A percentile compares a stretch with the other conserved stretches of the same genome.
These are phyloP conservation scores for Kazachstania kunashirensis DNA, from an alignment of 805 yeast species.

Conservation along the genomic window DNA sequence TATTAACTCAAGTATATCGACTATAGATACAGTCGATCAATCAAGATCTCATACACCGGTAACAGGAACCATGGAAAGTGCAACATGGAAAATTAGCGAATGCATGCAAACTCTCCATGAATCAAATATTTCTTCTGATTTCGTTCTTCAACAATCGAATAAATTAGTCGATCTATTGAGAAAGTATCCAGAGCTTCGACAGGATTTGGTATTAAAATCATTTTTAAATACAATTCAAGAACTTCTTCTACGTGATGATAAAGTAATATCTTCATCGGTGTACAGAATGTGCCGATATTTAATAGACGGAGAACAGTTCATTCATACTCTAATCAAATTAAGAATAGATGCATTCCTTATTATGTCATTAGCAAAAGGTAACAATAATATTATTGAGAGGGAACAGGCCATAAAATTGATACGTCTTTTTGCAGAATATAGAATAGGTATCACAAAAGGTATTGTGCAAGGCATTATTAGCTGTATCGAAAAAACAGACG, in stretches of 20 bases:
- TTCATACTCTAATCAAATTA: slow-evolving; percentile 42
- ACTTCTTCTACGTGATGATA: slow-evolving; percentile 46
- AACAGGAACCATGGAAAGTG: slow-evolving; percentile 17
- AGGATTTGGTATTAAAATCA: slow-evolving; percentile 52
- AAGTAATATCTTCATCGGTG: slow-evolving; percentile 64
- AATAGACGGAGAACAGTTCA: slow-evolving; percentile 43
- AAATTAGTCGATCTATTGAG: slow-evolving; percentile 49
- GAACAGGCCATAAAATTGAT: slow-evolving; percentile 69
- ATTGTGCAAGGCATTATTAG: slow-evolving; percentile 59
- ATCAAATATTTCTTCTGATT: slow-evolving; percentile 16
- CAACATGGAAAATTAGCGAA: slow-evolving; percentile 30
- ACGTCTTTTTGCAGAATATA: slow-evolving; percentile 46
- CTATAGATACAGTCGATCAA: background rate
- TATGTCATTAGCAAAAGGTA: slow-evolving; percentile 52
- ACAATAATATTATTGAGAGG: slow-evolving; percentile 49
- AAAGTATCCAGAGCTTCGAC: slow-evolving; percentile 48
- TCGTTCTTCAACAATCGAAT: slow-evolving; percentile 47
- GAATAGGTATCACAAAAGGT: slow-evolving; percentile 55
- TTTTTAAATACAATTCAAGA: slow-evolving; percentile 50
- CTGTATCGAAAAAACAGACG: slow-evolving; percentile 47
- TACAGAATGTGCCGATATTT: slow-evolving; percentile 64
- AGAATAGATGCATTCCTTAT: slow-evolving; percentile 57
- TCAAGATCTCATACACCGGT: slow-evolving; percentile 1
- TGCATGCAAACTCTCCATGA: slow-evolving; percentile 29
- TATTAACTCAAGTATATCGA: background rate